These are phyloP conservation scores for Pseudozyma sp. DNA, from an alignment of 1,284 basidiomycete species.

Conservation along the genomic window DNA sequence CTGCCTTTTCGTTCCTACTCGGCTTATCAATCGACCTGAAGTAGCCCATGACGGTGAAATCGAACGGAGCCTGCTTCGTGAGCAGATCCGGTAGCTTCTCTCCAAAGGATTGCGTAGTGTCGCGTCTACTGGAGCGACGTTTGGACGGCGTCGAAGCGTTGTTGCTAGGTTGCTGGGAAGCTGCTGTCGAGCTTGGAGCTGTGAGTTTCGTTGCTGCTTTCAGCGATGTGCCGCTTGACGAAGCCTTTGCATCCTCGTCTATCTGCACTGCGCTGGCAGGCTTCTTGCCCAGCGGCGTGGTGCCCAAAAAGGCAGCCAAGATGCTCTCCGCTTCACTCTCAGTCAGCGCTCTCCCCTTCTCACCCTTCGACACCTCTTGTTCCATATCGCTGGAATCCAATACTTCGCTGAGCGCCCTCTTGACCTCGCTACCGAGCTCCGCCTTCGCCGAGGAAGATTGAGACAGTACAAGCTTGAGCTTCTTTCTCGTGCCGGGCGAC, in stretches of 20 bases:
- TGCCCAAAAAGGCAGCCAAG: conserved; percentile 35
- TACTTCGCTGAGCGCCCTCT: conserved; percentile 9
- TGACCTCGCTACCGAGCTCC: conserved; percentile 1
- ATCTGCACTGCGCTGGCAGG: neutral
- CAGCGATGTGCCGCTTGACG: neutral
- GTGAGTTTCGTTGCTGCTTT: neutral
- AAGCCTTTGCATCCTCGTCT: too few species aligned
- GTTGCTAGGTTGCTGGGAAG: neutral
- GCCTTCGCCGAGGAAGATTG: conserved; percentile 7
- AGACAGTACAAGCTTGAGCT: conserved; percentile 16
- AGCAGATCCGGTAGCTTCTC: conserved; percentile 43
- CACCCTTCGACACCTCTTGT: neutral
- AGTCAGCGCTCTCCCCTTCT: conserved; percentile 25
- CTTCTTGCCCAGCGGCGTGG: conserved; percentile 22
- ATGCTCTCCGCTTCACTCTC: conserved; percentile 43
- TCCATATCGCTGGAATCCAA: conserved; percentile 11
- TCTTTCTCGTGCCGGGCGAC: conserved; percentile 13
- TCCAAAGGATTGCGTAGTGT: conserved; percentile 38
- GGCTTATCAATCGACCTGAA: conserved; percentile 37
- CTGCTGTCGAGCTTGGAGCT: neutral
- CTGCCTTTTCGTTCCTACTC: neutral
- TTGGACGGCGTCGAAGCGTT: conserved; percentile 11
- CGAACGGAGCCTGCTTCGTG: conserved; percentile 24
- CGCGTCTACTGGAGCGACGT: conserved; percentile 26
- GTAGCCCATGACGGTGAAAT: conserved; percentile 38